Conservation (phyloP, 352 stramenopile genomes). For the Phytophthora megakarya region DNA sequence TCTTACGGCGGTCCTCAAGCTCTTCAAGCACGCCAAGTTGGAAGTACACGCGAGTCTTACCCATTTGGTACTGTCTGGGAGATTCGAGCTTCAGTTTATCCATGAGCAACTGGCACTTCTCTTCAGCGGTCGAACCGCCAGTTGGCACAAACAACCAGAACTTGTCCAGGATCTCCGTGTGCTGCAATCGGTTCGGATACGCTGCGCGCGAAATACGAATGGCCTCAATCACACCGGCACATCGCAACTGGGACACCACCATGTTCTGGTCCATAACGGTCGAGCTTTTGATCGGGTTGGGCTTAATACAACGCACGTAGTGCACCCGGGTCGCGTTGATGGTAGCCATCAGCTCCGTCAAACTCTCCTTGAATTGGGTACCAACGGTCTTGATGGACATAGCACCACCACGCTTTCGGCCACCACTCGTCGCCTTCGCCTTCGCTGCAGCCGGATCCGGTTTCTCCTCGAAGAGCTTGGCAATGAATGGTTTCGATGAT, state of each 20-base stretch:
- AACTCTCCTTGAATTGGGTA: constrained; percentile 94
- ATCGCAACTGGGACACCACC: constrained; percentile 96
- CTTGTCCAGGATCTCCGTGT: constrained; percentile 85
- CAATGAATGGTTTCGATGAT: constrained; percentile 72
- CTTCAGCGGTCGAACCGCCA: constrained; percentile 51
- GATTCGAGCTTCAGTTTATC: constrained; percentile 76
- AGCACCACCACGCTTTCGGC: constrained; percentile 60
- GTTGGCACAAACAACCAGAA: constrained; percentile 84
- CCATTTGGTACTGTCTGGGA: constrained; percentile 86
- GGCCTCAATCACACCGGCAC: constrained; percentile 99
- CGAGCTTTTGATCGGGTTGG: constrained; percentile 96
- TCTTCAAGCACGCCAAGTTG: constrained; percentile 84
- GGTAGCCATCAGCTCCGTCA: constrained; percentile 94
- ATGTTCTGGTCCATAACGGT: constrained; percentile 91
- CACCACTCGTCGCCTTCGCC: constrained; percentile 36
- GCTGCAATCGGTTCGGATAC: constrained; percentile 97
- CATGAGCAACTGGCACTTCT: constrained; percentile 83
- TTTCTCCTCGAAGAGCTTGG: constrained; percentile 78
- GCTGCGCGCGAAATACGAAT: constrained; percentile 97
- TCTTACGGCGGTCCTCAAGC: constrained; percentile 84
- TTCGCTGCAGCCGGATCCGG: constrained; percentile 42
- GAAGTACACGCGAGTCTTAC: constrained; percentile 89
- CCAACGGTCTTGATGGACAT: constrained; percentile 77
- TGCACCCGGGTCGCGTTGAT: constrained; percentile 96
- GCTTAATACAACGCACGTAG: constrained; percentile 99